Base-by-base conservation (phyloP, 1,139 yeast species). In the Scheffersomyces parashehatae region DNA sequence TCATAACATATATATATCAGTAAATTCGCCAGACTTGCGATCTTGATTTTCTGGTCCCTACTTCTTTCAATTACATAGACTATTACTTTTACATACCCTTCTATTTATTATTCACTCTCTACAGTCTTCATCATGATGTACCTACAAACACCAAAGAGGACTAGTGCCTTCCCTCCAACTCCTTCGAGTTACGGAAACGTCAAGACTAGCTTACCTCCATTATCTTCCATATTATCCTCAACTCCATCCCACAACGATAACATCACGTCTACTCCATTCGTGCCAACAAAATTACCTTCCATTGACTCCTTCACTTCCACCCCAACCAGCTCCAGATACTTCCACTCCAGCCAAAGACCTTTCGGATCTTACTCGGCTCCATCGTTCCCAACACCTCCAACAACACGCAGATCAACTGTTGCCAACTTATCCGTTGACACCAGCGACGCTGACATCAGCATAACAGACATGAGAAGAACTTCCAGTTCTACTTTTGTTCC, bases 191-290 rank as follows among this genome's bases (percentile, higher is more conserved):
- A 50, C 50, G 49, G 46, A 48, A 54, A 43, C 29, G 43, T 44
- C 50, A 57, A 47, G 43, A 40, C 42, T 36, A 59, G 60, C 48
- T 68, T 73, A 47, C 79, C 78, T 20, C 79, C 79, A 14, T 67
- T 73, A 54, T 66, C 74, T 30, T 57, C 75, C 24, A 56, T 70
- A 24, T 60, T 73, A 38, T 52, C 60, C 36, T 31, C 35, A n/a
- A 31, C 35, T 31, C 35, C 35, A 14, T 31, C 35, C 16, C 15
- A 20, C 38, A 36, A 13, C 26, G 28, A 40, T 46, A 3, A 33
- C 32, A 31, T 31, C 10, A 31, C 35, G 15, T 42, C 47, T 37
- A 43, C 51, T 5, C 46, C 47, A 6, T 48, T 14, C 29, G 38
- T 37, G 44, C 35, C 42, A 28, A 37, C 44, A 16, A 47, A 47